Evolutionary conservation across 495 filamentous ascomycete species (phyloP).

Genomic region (Jackrogersella multiformis): DNA sequence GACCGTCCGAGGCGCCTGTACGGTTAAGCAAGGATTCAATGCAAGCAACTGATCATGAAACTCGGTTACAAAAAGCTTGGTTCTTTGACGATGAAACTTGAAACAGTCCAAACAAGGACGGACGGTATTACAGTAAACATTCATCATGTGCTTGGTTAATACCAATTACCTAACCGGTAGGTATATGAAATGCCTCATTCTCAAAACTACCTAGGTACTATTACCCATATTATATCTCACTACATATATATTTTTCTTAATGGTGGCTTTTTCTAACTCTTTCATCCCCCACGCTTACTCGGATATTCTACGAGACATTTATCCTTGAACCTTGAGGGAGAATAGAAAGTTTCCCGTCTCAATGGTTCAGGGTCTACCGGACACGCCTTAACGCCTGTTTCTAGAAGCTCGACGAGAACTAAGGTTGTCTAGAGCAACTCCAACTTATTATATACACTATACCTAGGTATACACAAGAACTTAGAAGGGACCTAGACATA

Average conservation of each 20-base stretch:
- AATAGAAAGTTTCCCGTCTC: constrained; percentile 12
- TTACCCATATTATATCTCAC: background rate
- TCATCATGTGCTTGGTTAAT: constrained; percentile 19
- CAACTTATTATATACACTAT: too few species aligned
- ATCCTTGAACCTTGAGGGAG: background rate
- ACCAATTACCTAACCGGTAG: too few species aligned
- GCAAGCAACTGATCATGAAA: constrained; percentile 41
- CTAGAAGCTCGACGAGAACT: constrained; percentile 20
- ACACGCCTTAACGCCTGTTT: background rate
- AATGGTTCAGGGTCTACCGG: constrained; percentile 22
- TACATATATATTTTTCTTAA: background rate
- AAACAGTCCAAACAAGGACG: constrained; percentile 27
- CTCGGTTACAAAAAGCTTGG: constrained; percentile 40
- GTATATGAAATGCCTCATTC: constrained; percentile 19
- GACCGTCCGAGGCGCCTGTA: constrained; percentile 28
- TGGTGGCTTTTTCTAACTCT: constrained; percentile 19
- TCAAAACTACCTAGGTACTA: constrained; percentile 3
- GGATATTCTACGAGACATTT: background rate
- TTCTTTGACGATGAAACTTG: constrained; percentile 29
- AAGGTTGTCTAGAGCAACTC: constrained; percentile 11
- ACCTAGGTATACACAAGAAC: too few species aligned
- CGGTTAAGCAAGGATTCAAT: constrained; percentile 30
- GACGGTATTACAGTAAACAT: constrained; percentile 35
- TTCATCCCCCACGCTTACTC: constrained; percentile 6
- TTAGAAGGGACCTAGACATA: too few species aligned